These are phyloP conservation scores for Acaromyces ingoldii DNA, from an alignment of 1,284 basidiomycete genomes.

Conservation along the genomic window DNA sequence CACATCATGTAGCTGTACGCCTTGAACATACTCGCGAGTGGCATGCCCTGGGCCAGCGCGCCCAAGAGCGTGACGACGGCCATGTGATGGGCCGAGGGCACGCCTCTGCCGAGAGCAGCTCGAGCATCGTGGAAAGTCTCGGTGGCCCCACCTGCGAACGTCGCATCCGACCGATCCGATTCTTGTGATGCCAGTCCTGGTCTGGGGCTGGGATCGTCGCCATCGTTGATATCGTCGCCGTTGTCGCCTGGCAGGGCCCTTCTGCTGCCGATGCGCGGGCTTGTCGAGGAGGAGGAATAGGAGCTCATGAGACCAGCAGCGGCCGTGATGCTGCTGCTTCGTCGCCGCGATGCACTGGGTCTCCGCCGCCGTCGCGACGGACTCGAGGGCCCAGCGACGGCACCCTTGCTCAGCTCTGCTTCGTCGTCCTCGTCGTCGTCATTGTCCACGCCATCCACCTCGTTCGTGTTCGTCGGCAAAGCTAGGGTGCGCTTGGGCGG, in stretches of 20 bases:
- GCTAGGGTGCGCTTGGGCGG: no score
- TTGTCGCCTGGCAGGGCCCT: background rate
- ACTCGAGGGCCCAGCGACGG: slow-evolving; percentile 1
- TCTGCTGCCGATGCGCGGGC: background rate
- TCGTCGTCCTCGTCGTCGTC: background rate
- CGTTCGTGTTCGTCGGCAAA: no score
- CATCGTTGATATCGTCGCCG: background rate
- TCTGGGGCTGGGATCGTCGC: background rate
- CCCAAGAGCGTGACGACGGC: slow-evolving; percentile 38
- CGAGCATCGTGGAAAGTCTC: slow-evolving; percentile 33
- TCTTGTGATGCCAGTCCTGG: background rate
- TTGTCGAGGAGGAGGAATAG: background rate
- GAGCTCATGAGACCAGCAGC: background rate
- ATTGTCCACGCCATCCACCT: no score
- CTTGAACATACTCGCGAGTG: slow-evolving; percentile 40
- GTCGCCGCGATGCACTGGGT: slow-evolving; percentile 1
- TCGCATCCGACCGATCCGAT: slow-evolving; percentile 7
- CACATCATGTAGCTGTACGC: slow-evolving; percentile 43
- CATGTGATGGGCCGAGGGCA: slow-evolving; percentile 37
- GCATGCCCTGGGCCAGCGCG: slow-evolving; percentile 36
- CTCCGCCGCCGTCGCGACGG: slow-evolving; percentile 1
- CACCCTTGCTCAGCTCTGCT: background rate
- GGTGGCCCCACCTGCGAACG: slow-evolving; percentile 21
- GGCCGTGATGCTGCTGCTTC: background rate
- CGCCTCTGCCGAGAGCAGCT: slow-evolving; percentile 22